A percentile compares a stretch with the other conserved stretches of the same genome.
phyloP scores from a whole-genome alignment of 1,139 yeast genomes.

The Waltiozyma sp. region DNA sequence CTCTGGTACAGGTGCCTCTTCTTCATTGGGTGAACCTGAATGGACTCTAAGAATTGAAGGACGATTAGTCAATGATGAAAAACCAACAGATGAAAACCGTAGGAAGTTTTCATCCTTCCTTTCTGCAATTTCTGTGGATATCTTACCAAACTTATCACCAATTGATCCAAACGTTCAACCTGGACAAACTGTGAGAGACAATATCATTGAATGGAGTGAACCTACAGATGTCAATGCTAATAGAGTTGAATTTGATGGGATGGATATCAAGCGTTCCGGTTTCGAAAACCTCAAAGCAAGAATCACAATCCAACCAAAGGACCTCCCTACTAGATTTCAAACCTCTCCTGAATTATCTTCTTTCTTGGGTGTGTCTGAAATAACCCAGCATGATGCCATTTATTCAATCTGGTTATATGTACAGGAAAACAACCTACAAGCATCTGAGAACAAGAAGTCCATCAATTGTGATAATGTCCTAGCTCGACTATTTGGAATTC shows the following conservation, averaged over 20 bases:
- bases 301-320: conserved; percentile 73
- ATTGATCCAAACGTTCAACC: conserved; percentile 12
- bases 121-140: conserved; percentile 75
- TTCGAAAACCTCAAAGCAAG: conserved; percentile 52
- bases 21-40: conserved; percentile 32
- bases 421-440: conserved; percentile 58
- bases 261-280: conserved; percentile 79
- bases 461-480: conserved; percentile 64
- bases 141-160: conserved; percentile 30
- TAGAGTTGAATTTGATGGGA: conserved; percentile 66
- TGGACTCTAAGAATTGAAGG: conserved; percentile 94
- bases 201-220: conserved; percentile 62
- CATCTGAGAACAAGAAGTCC: conserved; percentile 40
- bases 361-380: conserved; percentile 64
- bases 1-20: conserved; percentile 20
- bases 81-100: conserved; percentile 30
- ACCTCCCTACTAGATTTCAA: conserved; percentile 52
- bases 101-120: conserved; percentile 70
- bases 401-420: conserved; percentile 84
- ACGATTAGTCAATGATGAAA: conserved; percentile 42
- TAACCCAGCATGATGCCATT: conserved; percentile 80
- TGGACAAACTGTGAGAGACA: conserved; percentile 16
- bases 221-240: conserved; percentile 23
- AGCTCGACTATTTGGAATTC: conserved; percentile 37
- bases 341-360: conserved; percentile 56